Evolutionary conservation across 2,329 filamentous ascomycete species (phyloP).

Genomic region (Botrytis medusae): DNA sequence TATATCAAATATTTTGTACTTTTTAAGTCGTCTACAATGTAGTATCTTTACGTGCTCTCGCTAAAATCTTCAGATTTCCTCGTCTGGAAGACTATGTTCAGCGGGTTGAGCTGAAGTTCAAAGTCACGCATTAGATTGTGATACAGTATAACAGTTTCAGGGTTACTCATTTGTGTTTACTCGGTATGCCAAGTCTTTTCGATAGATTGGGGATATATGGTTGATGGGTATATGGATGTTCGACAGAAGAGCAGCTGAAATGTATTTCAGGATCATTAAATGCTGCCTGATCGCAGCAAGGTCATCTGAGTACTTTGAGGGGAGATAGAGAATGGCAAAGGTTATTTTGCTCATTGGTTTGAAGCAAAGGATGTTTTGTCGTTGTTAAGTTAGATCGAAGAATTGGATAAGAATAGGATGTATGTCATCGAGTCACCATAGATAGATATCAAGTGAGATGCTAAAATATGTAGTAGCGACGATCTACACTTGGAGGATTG

Average conservation of each 20-base stretch:
- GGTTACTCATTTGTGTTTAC: neutral
- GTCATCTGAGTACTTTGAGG: slow-evolving; percentile 5
- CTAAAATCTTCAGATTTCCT: neutral
- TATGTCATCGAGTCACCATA: neutral
- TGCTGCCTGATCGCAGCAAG: neutral
- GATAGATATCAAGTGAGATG: neutral
- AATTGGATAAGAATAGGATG: slow-evolving; percentile 5
- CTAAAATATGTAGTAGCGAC: neutral
- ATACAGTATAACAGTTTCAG: neutral
- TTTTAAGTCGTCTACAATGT: neutral
- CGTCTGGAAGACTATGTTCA: neutral
- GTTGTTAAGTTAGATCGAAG: neutral
- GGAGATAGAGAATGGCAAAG: neutral
- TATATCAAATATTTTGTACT: neutral
- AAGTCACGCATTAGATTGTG: slow-evolving; percentile 8
- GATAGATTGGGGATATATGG: neutral
- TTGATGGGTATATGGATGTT: neutral
- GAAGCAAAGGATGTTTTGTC: neutral
- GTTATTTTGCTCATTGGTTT: neutral
- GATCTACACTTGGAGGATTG: neutral
- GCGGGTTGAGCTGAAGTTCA: slow-evolving; percentile 16
- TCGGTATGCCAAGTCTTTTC: neutral
- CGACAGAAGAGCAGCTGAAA: slow-evolving; percentile 12
- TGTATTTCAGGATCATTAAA: neutral
- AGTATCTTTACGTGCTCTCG: neutral